Percentiles rank a stretch among this genome's conserved stretches.
phyloP scores from a whole-genome alignment of 331 rosid species.

The Telfairia occidentalis region DNA sequence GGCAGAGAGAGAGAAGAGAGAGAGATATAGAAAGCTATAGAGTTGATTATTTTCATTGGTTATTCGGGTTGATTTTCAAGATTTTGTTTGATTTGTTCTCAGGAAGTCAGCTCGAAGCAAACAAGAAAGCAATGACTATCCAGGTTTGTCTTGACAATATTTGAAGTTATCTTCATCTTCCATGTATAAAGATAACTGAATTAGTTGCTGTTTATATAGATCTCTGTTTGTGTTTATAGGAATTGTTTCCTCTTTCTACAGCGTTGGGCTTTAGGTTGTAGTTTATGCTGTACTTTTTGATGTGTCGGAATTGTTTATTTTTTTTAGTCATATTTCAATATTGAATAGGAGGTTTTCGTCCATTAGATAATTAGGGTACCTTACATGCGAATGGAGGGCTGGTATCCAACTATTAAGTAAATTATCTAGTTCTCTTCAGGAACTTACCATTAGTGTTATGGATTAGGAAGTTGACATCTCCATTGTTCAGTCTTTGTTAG shows the following conservation, averaged over 20 bases:
- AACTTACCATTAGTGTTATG: not conserved
- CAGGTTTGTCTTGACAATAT: constrained; percentile 23
- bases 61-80: not conserved
- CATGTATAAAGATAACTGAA: not conserved
- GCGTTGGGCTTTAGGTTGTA: not conserved
- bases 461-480: not conserved
- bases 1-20: no score
- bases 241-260: not conserved
- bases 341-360: not conserved
- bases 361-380: not conserved
- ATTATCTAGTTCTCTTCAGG: not conserved
- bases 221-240: not conserved
- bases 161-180: not conserved
- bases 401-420: not conserved
- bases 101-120: constrained; percentile 56
- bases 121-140: constrained; percentile 48
- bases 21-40: not conserved
- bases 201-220: not conserved
- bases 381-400: not conserved
- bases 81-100: not conserved
- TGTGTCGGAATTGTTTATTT: not conserved
- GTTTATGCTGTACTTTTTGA: not conserved
- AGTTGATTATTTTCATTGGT: not conserved
- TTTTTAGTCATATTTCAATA: not conserved
- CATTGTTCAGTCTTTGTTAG: not conserved